A percentile compares a stretch with the other conserved stretches of the same genome.
Evolutionary conservation across 768 basidiomycete genomes (phyloP).

Genomic region (Tephrocybe sp.): DNA sequence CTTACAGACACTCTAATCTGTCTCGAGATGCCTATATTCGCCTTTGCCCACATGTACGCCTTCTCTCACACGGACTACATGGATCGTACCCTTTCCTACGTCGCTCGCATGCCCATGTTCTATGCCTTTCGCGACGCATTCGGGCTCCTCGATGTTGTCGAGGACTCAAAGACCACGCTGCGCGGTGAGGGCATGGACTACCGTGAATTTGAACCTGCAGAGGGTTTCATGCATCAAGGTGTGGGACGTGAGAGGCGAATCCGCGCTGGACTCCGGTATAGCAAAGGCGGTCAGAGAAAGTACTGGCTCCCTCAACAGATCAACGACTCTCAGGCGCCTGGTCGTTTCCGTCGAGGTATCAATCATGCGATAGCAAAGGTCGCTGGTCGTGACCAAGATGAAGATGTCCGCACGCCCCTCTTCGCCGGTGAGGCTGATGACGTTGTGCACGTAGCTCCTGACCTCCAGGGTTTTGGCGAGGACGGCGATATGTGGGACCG

Average conservation of each 20-base stretch:
- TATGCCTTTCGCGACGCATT: constrained; percentile 90
- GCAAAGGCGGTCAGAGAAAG: constrained; percentile 86
- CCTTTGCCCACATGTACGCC: constrained; percentile 92
- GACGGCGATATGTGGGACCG: constrained; percentile 40
- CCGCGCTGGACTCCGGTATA: constrained; percentile 88
- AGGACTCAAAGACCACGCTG: constrained; percentile 81
- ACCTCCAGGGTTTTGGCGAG: constrained; percentile 44
- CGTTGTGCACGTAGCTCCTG: constrained; percentile 65
- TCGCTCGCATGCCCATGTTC: constrained; percentile 87
- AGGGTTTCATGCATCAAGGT: constrained; percentile 91
- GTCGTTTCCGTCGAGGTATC: constrained; percentile 39
- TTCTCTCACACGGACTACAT: constrained; percentile 91
- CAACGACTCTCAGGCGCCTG: constrained; percentile 35
- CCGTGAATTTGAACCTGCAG: constrained; percentile 93
- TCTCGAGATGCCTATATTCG: constrained; percentile 97
- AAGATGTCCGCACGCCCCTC: constrained; percentile 76
- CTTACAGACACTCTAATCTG: constrained; percentile 92
- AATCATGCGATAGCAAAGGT: constrained; percentile 41
- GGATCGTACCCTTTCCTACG: constrained; percentile 52
- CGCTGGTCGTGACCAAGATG: constrained; percentile 41
- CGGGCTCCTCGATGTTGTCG: constrained; percentile 81
- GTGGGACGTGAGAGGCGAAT: constrained; percentile 84
- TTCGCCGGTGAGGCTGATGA: constrained; percentile 60
- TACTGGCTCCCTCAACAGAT: constrained; percentile 90
- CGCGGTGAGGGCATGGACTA: constrained; percentile 93